These are phyloP conservation scores for Emericellopsis atlantica DNA, from an alignment of 2,329 filamentous ascomycete species.

Conservation along the genomic window DNA sequence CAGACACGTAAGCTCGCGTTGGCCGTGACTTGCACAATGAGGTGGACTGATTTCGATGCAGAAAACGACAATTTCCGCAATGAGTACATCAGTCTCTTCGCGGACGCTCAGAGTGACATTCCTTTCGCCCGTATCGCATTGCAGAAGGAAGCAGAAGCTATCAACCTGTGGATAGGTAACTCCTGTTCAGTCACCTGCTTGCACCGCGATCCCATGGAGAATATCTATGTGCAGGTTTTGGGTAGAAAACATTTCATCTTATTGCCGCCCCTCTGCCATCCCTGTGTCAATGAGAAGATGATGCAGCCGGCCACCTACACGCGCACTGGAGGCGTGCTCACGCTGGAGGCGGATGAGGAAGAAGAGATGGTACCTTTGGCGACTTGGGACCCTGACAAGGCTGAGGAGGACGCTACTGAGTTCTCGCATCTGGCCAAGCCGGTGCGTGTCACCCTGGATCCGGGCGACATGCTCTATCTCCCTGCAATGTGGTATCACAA, in stretches of 20 bases:
- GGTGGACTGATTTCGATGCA: conserved; percentile 12
- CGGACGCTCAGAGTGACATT: conserved; percentile 50
- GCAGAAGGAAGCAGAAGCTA: conserved; percentile 52
- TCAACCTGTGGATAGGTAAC: conserved; percentile 78
- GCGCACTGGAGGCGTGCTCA: conserved; percentile 15
- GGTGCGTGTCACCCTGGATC: conserved; percentile 53
- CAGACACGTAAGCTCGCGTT: conserved; percentile 49
- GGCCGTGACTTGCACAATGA: not conserved
- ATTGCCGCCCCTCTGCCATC: conserved; percentile 56
- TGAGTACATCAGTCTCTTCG: conserved; percentile 54
- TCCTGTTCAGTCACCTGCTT: conserved; percentile 55
- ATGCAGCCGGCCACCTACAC: conserved; percentile 48
- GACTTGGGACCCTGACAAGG: conserved; percentile 60
- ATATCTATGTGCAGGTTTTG: conserved; percentile 66
- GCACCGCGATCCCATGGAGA: conserved; percentile 79
- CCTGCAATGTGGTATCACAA: conserved; percentile 81
- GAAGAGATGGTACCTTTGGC: conserved; percentile 47
- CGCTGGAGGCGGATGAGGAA: conserved; percentile 20
- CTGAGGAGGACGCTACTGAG: conserved; percentile 31
- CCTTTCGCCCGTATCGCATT: conserved; percentile 65
- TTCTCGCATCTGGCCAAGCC: conserved; percentile 50
- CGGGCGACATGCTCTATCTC: conserved; percentile 72
- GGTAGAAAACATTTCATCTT: conserved; percentile 66
- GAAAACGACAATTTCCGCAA: conserved; percentile 72
- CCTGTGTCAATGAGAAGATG: conserved; percentile 53